These are phyloP conservation scores for Rutstroemia sp. DNA, from an alignment of 2,329 filamentous ascomycete species.

Conservation along the genomic window DNA sequence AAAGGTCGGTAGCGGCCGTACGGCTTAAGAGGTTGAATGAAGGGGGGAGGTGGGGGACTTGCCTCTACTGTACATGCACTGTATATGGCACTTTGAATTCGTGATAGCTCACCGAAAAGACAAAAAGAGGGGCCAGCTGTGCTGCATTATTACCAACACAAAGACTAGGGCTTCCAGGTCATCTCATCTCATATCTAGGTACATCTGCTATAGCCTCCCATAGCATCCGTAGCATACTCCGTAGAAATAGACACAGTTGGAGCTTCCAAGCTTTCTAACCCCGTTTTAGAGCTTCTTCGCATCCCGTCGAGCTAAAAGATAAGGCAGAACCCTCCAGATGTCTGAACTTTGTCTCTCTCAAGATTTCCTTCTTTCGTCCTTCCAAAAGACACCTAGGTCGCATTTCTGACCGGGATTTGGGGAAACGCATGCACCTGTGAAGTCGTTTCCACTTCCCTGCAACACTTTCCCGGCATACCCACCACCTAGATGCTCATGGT, in stretches of 20 bases:
- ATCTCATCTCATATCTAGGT: too few species aligned
- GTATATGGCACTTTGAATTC: neutral
- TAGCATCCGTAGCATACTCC: too few species aligned
- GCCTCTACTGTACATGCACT: neutral
- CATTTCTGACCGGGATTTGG: neutral
- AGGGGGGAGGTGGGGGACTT: neutral
- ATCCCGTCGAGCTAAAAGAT: too few species aligned
- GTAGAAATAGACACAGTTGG: too few species aligned
- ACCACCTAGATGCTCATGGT: neutral
- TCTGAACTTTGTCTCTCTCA: too few species aligned
- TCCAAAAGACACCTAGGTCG: neutral
- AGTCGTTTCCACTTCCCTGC: slow-evolving; percentile 9
- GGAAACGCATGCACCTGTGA: neutral
- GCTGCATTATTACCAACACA: neutral
- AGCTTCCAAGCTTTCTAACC: too few species aligned
- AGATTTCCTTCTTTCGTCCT: too few species aligned
- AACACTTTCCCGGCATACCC: neutral
- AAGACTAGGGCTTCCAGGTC: neutral
- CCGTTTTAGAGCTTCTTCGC: too few species aligned
- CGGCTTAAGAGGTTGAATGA: neutral
- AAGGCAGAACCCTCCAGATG: too few species aligned
- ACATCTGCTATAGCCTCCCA: too few species aligned
- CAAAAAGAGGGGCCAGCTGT: neutral
- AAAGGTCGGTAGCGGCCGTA: neutral
- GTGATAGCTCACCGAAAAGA: neutral